These are phyloP conservation scores for Sphaerostilbella broomeana DNA, from an alignment of 2,329 filamentous ascomycete species.

Conservation along the genomic window DNA sequence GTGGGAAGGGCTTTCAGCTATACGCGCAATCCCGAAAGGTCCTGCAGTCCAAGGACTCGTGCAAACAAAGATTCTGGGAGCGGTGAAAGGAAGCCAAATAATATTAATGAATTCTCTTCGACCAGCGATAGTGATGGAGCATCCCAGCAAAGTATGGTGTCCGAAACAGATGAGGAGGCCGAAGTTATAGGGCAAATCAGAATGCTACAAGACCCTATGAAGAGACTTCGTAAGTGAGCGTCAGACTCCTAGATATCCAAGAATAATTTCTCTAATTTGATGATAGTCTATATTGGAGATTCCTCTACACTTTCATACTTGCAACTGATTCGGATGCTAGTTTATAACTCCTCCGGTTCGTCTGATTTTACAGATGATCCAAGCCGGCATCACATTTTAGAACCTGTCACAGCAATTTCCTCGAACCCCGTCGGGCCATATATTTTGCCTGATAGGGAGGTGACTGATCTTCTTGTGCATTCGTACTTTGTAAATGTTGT, in stretches of 20 bases:
- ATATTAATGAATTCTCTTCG: background rate
- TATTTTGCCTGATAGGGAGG: constrained; percentile 46
- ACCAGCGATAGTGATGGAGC: constrained; percentile 8
- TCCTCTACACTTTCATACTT: constrained; percentile 56
- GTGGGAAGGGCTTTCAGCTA: no score
- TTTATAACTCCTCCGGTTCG: constrained; percentile 46
- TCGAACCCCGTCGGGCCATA: background rate
- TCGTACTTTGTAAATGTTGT: constrained; percentile 57
- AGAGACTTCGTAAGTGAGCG: constrained; percentile 44
- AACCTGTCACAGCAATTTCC: constrained; percentile 44
- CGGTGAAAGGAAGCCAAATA: constrained; percentile 4
- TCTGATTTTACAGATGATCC: constrained; percentile 54
- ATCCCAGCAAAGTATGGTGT: constrained; percentile 32
- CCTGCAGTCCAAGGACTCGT: no score
- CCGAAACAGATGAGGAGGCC: constrained; percentile 44
- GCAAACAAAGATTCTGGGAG: no score
- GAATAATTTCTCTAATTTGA: constrained; percentile 13
- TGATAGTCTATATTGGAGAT: constrained; percentile 54
- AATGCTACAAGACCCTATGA: constrained; percentile 54
- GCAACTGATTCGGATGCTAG: constrained; percentile 53
- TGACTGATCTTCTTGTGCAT: constrained; percentile 36
- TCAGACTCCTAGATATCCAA: background rate
- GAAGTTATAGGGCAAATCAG: constrained; percentile 47
- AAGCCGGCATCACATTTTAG: constrained; percentile 49
- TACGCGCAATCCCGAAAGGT: no score